Evolutionary conservation across 257 asterid species (phyloP).

Genomic region (Solanum chilense): DNA sequence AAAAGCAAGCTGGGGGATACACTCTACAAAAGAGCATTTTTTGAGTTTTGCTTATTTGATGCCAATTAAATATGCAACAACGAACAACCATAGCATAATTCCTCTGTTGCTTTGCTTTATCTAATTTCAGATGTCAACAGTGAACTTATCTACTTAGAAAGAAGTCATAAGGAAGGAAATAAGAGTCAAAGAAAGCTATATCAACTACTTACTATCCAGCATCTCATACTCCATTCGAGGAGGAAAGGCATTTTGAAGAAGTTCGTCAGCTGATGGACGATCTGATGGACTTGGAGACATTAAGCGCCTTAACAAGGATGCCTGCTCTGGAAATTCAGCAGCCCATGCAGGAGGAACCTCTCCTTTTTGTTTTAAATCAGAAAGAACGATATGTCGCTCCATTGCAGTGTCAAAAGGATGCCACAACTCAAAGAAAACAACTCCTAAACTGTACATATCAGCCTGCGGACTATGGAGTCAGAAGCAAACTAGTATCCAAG

Average conservation of each 20-base stretch:
- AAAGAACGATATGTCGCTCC: constrained; percentile 86
- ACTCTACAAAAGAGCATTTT: not conserved
- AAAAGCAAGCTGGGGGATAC: not conserved
- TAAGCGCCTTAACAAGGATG: constrained; percentile 52
- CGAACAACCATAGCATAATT: not conserved
- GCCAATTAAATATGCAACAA: not conserved
- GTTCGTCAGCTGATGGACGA: constrained; percentile 92
- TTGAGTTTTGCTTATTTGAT: not conserved
- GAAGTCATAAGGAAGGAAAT: not conserved
- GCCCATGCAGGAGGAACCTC: constrained; percentile 80
- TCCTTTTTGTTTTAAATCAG: constrained; percentile 82
- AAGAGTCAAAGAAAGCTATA: not conserved
- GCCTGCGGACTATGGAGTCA: constrained; percentile 36
- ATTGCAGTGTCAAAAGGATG: constrained; percentile 93
- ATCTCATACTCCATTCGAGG: constrained; percentile 85
- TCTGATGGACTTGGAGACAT: constrained; percentile 87
- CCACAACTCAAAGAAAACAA: constrained; percentile 94
- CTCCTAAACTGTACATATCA: constrained; percentile 94
- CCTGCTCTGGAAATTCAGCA: constrained; percentile 73
- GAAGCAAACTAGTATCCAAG: not conserved
- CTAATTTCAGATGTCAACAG: not conserved
- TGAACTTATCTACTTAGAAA: not conserved
- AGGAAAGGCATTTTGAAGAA: constrained; percentile 86
- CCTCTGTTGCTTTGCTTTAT: not conserved
- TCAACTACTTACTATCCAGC: constrained; percentile 63